Base-by-base conservation (phyloP, 305 asterid species). In the Ajuga reptans region DNA sequence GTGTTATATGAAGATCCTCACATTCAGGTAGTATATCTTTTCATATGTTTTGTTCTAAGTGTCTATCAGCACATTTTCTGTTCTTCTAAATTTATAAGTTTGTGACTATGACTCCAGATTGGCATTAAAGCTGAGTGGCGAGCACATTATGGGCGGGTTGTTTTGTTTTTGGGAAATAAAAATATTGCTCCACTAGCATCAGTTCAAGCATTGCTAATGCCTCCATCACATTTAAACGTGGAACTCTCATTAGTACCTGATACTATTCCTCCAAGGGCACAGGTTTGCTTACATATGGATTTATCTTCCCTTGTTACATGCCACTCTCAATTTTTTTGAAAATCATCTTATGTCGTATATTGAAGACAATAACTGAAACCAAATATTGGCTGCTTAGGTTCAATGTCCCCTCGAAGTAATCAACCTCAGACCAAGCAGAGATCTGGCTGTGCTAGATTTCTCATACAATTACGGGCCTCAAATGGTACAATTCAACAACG, bases 71-170 rank as follows among this genome's bases (percentile, higher is more conserved):
- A 51, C 14, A 17, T 31, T 17, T 68, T 34, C 15, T 65, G 17
- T 46, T 65, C 59, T 66, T 73, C 55, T 76, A 72, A 75, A 34
- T 64, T 10, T 10, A 59, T 57, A 42, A 16, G 50, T 49, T 43
- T 55, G 59, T 62, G 47, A 45, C 73, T 42, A 56, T 58, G 45
- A 59, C 81, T 66, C 64, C 86, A 92, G 98, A 85, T 92, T 85
- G 98, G 98, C 79, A 84, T 85, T 76, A 92, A 92, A 85, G 92
- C 95, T 14, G 98, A 92, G 59, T 92, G 96, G 96, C 84, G 90
- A 76, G 87, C 85, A 36, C 92, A 82, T 74, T 95, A 86, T 4
- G 96, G 96, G 66, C 84, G 94, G 68, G 78, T 89, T 75, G 85
- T 91, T 75, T 91, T 89, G 72, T 89, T 89, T 87, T 85, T 91